phyloP scores from a whole-genome alignment of 2,329 filamentous ascomycete genomes.

The Neofusicoccum sp. region DNA sequence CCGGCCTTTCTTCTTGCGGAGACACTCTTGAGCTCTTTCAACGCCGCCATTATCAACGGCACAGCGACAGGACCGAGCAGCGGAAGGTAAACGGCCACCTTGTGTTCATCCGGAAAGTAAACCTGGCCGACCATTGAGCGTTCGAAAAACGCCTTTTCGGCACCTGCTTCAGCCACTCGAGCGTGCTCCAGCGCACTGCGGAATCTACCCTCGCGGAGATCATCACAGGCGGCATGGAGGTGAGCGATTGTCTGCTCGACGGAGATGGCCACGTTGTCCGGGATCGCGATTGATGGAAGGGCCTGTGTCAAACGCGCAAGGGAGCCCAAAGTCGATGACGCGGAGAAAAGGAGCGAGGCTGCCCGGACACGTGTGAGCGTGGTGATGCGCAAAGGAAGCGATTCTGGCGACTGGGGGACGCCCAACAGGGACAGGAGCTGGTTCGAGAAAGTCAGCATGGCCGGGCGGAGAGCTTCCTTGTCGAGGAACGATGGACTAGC shows the following conservation, averaged over 20 bases:
- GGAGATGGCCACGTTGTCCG: conserved; percentile 80
- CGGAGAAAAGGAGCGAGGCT: conserved; percentile 81
- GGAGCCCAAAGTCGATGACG: conserved; percentile 91
- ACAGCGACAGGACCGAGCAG: conserved; percentile 89
- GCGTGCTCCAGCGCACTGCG: conserved; percentile 75
- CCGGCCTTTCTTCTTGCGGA: background rate
- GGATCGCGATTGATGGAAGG: conserved; percentile 88
- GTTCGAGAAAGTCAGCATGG: conserved; percentile 86
- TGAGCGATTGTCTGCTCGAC: conserved; percentile 79
- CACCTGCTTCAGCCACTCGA: conserved; percentile 81
- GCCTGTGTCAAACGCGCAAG: conserved; percentile 82
- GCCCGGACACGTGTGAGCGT: conserved; percentile 84
- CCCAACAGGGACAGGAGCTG: conserved; percentile 89
- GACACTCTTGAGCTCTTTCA: conserved; percentile 74
- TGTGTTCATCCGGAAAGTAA: conserved; percentile 98
- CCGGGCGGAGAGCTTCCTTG: conserved; percentile 69
- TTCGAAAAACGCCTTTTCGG: conserved; percentile 95
- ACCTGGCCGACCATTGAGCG: conserved; percentile 99
- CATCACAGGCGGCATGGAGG: conserved; percentile 74
- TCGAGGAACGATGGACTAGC: conserved; percentile 57
- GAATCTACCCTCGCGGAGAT: conserved; percentile 64
- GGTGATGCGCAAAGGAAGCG: conserved; percentile 80
- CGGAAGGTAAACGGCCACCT: conserved; percentile 93
- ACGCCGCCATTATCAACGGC: conserved; percentile 77
- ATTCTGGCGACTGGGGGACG: conserved; percentile 74